Conservation (phyloP, 371 early-diverging fungal genomes). For the Apophysomyces ossiformis region DNA sequence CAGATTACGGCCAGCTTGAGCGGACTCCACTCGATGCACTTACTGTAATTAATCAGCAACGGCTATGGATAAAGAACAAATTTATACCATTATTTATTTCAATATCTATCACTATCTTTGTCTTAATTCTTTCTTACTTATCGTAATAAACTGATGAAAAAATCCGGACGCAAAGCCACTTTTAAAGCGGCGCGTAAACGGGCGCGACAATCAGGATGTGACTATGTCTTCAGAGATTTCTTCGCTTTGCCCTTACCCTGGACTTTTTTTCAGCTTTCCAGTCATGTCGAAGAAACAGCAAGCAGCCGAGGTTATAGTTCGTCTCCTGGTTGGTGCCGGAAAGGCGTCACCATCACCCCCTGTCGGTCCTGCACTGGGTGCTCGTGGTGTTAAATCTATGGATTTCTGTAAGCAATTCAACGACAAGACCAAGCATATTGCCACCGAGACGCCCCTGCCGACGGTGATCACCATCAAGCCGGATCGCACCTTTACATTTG, state of each 20-base stretch:
- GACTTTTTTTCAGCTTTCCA: not conserved
- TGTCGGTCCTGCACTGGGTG: conserved; percentile 97
- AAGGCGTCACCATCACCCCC: conserved; percentile 97
- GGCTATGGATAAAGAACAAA: too few species aligned
- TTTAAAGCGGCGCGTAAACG: not conserved
- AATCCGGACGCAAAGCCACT: not conserved
- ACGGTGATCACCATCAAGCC: conserved; percentile 87
- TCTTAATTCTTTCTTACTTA: too few species aligned
- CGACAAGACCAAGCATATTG: conserved; percentile 89
- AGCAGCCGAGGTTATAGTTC: conserved; percentile 59
- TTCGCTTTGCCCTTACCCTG: not conserved
- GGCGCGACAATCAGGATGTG: too few species aligned
- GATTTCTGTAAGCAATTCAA: conserved; percentile 99
- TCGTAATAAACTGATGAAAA: too few species aligned
- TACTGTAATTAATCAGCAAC: too few species aligned
- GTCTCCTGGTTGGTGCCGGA: conserved; percentile 81
- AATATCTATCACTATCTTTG: too few species aligned
- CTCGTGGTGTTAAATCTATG: conserved; percentile 97
- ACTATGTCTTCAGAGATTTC: not conserved
- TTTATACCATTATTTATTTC: too few species aligned
- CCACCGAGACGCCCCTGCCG: conserved; percentile 86
- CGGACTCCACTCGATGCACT: too few species aligned
- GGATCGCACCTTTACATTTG: conserved; percentile 91
- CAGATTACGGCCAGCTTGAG: too few species aligned
- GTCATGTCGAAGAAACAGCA: conserved; percentile 56